A percentile compares a stretch with the other conserved stretches of the same genome.
These are phyloP conservation scores for Calonectria hawksworthii DNA, from an alignment of 2,329 filamentous ascomycete species.

Conservation along the genomic window DNA sequence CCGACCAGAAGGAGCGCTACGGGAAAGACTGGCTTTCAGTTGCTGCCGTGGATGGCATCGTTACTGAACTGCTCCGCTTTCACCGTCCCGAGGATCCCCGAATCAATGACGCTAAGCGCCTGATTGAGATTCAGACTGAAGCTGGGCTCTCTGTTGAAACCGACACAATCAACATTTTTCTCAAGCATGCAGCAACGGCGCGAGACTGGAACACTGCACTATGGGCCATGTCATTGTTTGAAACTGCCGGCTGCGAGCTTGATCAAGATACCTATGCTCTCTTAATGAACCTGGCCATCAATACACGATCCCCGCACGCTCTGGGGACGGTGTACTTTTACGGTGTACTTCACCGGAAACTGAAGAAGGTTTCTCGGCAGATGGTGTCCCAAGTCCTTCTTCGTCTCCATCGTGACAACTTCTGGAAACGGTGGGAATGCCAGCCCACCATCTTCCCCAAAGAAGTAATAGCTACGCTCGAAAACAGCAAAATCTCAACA, in stretches of 20 bases:
- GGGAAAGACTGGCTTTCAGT: constrained; percentile 61
- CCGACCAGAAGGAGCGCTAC: constrained; percentile 58
- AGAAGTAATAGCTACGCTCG: constrained; percentile 41
- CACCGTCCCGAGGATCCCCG: constrained; percentile 43
- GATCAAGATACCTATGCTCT: constrained; percentile 52
- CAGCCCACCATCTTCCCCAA: constrained; percentile 48
- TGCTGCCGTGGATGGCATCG: constrained; percentile 53
- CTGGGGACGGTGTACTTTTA: constrained; percentile 52
- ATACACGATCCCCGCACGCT: constrained; percentile 46
- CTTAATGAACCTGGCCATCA: constrained; percentile 55
- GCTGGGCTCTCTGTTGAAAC: constrained; percentile 44
- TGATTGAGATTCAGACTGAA: constrained; percentile 44
- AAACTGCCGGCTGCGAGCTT: constrained; percentile 39
- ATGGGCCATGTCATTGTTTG: constrained; percentile 45
- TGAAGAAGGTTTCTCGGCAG: constrained; percentile 43
- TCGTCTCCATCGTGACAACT: constrained; percentile 37
- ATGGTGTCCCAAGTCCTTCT: constrained; percentile 46
- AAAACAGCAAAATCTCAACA: constrained; percentile 33
- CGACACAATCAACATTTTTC: constrained; percentile 55
- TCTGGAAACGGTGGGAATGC: constrained; percentile 43
- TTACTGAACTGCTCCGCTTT: constrained; percentile 60
- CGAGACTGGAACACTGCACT: constrained; percentile 50
- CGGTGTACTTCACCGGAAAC: constrained; percentile 48
- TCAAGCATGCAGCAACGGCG: constrained; percentile 48
- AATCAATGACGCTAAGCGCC: constrained; percentile 45